Evolutionary conservation across 176 grass and related monocot species (phyloP).

Genomic region (Aegilops umbellulata): DNA sequence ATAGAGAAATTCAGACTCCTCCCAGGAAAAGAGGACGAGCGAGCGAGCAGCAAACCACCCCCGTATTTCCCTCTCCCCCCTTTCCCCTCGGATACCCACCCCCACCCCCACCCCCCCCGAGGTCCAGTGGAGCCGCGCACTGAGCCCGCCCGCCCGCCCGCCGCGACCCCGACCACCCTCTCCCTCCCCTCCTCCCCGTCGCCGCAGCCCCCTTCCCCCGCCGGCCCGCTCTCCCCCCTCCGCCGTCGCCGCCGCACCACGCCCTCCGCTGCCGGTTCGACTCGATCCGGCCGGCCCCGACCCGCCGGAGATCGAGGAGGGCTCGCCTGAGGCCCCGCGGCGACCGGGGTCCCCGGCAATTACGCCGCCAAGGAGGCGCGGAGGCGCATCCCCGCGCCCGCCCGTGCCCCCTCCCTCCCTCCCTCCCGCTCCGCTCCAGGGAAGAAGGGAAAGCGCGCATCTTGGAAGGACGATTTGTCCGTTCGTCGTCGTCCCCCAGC

Average conservation of each 20-base stretch:
- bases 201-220: not conserved
- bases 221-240: not conserved
- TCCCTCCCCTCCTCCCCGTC: not conserved
- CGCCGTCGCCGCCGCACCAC: not conserved
- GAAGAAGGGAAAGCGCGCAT: constrained; percentile 7
- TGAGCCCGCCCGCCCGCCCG: not conserved
- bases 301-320: not conserved
- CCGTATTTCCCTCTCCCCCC: not conserved
- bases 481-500: not conserved
- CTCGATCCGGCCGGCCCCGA: not conserved
- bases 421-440: not conserved
- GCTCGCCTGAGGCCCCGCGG: not conserved
- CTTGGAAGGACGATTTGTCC: constrained; percentile 5
- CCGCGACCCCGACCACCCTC: not conserved
- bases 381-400: not conserved
- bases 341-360: constrained; percentile 40
- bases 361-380: constrained; percentile 12
- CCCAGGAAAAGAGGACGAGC: not conserved
- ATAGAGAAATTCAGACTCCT: not conserved
- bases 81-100: not conserved
- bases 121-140: not conserved
- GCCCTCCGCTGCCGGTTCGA: not conserved
- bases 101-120: not conserved
- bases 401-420: constrained; percentile 1
- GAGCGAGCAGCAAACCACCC: not conserved